These are phyloP conservation scores for Termitomyces sp. DNA, from an alignment of 768 basidiomycete genomes.

Conservation along the genomic window DNA sequence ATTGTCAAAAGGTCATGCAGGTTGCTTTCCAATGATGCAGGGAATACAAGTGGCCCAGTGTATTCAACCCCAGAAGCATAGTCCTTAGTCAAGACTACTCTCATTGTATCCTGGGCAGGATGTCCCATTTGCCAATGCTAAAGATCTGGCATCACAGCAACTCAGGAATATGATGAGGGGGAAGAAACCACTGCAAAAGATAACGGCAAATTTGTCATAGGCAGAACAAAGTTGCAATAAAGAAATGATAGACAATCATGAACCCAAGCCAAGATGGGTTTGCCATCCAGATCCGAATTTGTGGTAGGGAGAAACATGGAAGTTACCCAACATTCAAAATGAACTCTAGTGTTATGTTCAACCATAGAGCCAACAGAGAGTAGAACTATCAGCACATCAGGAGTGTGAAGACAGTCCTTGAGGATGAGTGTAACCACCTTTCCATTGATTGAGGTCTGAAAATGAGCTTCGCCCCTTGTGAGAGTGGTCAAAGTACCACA, in stretches of 20 bases:
- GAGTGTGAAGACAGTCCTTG: background rate
- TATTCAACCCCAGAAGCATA: too few species aligned
- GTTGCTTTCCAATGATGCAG: background rate
- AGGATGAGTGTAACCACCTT: background rate
- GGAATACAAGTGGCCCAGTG: too few species aligned
- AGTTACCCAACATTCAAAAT: background rate
- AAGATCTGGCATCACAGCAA: background rate
- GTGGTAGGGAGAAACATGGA: background rate
- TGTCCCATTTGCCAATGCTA: background rate
- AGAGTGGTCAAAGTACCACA: background rate
- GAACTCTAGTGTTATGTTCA: background rate
- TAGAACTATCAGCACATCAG: background rate
- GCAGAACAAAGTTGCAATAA: background rate
- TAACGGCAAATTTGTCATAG: too few species aligned
- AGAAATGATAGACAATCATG: background rate
- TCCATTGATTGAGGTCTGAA: background rate
- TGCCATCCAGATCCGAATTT: accelerated
- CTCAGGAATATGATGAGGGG: background rate
- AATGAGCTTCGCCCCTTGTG: background rate
- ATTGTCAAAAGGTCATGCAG: background rate
- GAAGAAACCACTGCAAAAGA: background rate
- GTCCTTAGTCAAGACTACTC: too few species aligned
- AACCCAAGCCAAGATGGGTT: background rate
- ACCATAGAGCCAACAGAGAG: background rate
- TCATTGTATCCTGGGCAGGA: background rate